Base-by-base conservation (phyloP, 1,284 basidiomycete genomes). In the Cystobasidium sp. region DNA sequence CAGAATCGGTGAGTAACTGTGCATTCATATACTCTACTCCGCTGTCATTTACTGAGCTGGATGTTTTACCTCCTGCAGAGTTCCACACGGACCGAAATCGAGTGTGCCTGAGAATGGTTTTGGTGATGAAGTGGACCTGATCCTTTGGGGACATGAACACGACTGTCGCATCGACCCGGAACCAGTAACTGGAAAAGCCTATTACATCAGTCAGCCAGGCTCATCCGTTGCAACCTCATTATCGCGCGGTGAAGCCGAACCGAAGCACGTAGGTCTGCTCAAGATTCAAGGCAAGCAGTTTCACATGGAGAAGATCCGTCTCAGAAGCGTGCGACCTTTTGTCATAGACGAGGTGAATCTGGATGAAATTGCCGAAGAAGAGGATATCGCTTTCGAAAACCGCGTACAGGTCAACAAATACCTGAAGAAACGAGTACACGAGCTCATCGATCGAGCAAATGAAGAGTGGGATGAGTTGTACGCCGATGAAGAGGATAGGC, bases 61-160 rank as follows among this genome's bases (percentile, higher is more conserved):
- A 37, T 49, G 10, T 10, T 46, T 44, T 20, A 4, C 47, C 8
- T 8, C 52, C 44, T n/a, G 24, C 76, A 97, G 94, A 20, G 95
- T 97, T 3, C 91, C 92, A 75, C 95, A 95, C 81, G 93, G 93
- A 0, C 92, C 93, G 3, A 93, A 97, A 81, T 91, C 94, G 78
- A 92, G 87, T 31, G 94, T 98, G 0, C 94, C 95, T 2, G 97
- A 99, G 81, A 91, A 91, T 75, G 92, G 97, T 88, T 99, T 99
- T 79, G 96, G 98, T 81, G 93, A 99, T 80, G 92, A 90, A 78
- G 87, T 98, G 73, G 89, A 97, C 80, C 86, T 99, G 5, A 92
- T 99, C 8, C 86, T 99, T 0, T 99, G 96, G 96, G 96, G 97
- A 1, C 97, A 99, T 81, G 97, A 99, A 82, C 97, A 99, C 81